Percentiles rank a stretch among this genome's conserved stretches.
These are phyloP conservation scores for Clathrus columnatus DNA, from an alignment of 768 basidiomycete genomes.

Conservation along the genomic window DNA sequence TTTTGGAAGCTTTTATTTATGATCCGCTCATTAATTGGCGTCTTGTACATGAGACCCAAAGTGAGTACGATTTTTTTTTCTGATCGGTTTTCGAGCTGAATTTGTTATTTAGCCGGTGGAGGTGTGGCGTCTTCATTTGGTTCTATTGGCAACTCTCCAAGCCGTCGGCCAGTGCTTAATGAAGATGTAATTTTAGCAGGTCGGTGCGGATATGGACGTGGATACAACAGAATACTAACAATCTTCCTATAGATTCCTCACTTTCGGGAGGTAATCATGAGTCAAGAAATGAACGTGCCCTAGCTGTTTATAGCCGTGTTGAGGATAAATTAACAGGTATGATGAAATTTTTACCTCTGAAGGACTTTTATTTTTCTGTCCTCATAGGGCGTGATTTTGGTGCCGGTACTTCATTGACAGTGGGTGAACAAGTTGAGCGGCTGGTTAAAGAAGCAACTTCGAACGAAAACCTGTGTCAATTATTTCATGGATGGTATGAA, in stretches of 20 bases:
- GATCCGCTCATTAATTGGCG: constrained; percentile 41
- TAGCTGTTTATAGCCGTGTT: constrained; percentile 37
- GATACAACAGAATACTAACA: neutral
- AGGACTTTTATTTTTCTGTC: too few species aligned
- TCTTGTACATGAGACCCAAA: constrained; percentile 22
- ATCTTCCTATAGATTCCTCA: constrained; percentile 12
- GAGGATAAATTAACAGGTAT: constrained; percentile 36
- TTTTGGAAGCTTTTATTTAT: constrained; percentile 41
- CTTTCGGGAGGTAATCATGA: constrained; percentile 25
- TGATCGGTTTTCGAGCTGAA: constrained; percentile 36
- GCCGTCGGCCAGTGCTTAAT: constrained; percentile 25
- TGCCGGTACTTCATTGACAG: constrained; percentile 27
- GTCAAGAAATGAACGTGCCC: constrained; percentile 33
- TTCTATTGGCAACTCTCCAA: constrained; percentile 14
- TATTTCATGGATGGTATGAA: constrained; percentile 32
- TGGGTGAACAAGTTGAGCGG: constrained; percentile 34
- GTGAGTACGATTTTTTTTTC: constrained; percentile 17
- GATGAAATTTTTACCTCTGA: neutral
- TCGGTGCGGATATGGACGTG: constrained; percentile 18
- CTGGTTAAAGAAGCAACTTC: constrained; percentile 36
- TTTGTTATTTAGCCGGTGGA: constrained; percentile 53
- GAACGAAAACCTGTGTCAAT: constrained; percentile 37
- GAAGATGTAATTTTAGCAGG: constrained; percentile 33
- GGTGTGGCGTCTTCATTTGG: constrained; percentile 1
- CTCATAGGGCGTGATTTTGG: constrained; percentile 36